Percentiles rank a stretch among this genome's conserved stretches.
phyloP scores from a whole-genome alignment of 768 basidiomycete species.

The Fistulinella prunicolor region DNA sequence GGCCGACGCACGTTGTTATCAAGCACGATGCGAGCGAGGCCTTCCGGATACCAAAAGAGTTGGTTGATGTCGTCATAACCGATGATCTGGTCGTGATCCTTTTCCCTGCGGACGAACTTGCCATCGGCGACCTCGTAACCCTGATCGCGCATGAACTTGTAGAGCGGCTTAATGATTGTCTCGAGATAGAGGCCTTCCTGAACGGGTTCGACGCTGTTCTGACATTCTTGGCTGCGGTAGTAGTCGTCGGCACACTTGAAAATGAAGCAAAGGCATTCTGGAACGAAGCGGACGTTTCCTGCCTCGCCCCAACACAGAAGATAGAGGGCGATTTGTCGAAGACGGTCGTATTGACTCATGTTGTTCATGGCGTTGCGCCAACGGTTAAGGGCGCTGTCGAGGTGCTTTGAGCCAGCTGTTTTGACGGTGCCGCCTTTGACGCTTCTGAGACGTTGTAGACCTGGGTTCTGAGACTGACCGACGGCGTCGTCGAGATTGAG shows the following conservation, averaged over 20 bases:
- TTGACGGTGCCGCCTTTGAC: conserved; percentile 61
- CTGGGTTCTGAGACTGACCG: conserved; percentile 91
- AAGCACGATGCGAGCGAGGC: conserved; percentile 88
- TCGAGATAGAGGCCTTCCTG: conserved; percentile 93
- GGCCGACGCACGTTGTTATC: conserved; percentile 66
- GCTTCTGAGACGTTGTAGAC: conserved; percentile 82
- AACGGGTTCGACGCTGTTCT: conserved; percentile 89
- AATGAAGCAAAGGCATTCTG: conserved; percentile 97
- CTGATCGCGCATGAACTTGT: conserved; percentile 95
- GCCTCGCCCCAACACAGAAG: conserved; percentile 98
- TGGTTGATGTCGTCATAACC: conserved; percentile 99
- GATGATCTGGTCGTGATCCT: conserved; percentile 92
- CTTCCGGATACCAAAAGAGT: conserved; percentile 99
- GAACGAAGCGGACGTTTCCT: conserved; percentile 94
- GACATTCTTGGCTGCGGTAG: conserved; percentile 96
- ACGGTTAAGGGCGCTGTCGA: conserved; percentile 89
- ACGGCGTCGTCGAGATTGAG: conserved; percentile 99
- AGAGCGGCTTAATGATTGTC: conserved; percentile 89
- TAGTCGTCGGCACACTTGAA: conserved; percentile 99
- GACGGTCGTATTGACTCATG: conserved; percentile 98
- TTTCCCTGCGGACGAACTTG: conserved; percentile 91
- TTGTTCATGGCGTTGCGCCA: conserved; percentile 99
- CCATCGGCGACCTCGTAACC: conserved; percentile 95
- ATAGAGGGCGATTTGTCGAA: conserved; percentile 94
- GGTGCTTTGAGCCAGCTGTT: conserved; percentile 65